Conservation (phyloP, 73 alveolate species). For the Tetrahymena borealis region DNA sequence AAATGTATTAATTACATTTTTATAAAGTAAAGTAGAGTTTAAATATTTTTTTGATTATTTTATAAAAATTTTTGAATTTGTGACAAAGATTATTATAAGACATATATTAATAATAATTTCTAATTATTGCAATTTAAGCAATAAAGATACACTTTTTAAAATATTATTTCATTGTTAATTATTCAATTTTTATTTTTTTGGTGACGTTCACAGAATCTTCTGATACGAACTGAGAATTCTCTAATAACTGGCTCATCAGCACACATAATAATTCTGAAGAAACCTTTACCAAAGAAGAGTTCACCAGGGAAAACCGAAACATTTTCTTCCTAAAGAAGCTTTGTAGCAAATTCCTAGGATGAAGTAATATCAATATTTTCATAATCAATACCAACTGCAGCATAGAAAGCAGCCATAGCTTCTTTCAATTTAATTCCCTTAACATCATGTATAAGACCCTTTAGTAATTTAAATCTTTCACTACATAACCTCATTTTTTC, state of each 20-base stretch:
- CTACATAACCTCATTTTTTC: slow-evolving; percentile 23
- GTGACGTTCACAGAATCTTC: slow-evolving; percentile 11
- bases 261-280: slow-evolving; percentile 34
- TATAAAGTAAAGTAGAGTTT: too few relatives aligned
- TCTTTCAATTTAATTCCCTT: slow-evolving; percentile 35
- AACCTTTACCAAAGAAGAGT: slow-evolving; percentile 26
- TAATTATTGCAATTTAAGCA: too few relatives aligned
- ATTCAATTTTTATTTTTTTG: not conserved
- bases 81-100: too few relatives aligned
- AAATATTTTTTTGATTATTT: too few relatives aligned
- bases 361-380: slow-evolving; percentile 12
- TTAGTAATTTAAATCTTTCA: slow-evolving; percentile 7
- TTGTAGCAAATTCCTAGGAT: slow-evolving; percentile 27
- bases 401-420: slow-evolving; percentile 37
- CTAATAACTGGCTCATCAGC: slow-evolving; percentile 5
- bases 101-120: too few relatives aligned
- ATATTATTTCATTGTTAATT: not conserved
- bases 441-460: slow-evolving; percentile 16
- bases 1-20: too few relatives aligned
- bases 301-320: slow-evolving; percentile 43
- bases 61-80: too few relatives aligned
- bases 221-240: slow-evolving; percentile 32
- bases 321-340: slow-evolving; percentile 16
- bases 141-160: too few relatives aligned
- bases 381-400: slow-evolving; percentile 14